A percentile compares a stretch with the other conserved stretches of the same genome.
These are phyloP conservation scores for Neurospora terricola DNA, from an alignment of 495 filamentous ascomycete genomes.

Conservation along the genomic window DNA sequence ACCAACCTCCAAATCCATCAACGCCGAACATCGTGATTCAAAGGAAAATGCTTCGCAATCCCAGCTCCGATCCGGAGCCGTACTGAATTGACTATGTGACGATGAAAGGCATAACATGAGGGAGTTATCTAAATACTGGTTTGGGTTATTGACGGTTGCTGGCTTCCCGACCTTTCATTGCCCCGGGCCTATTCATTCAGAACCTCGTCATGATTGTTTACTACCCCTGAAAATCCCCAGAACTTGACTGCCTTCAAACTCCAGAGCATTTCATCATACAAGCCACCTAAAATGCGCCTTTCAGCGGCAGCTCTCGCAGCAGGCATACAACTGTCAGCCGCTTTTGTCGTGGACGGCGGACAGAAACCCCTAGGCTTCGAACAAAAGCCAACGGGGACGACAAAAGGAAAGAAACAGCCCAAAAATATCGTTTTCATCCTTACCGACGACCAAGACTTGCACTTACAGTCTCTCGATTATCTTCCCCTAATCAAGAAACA, in stretches of 20 bases:
- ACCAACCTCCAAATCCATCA: not conserved
- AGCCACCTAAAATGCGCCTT: constrained; percentile 7
- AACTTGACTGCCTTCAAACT: not conserved
- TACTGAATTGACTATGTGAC: not conserved
- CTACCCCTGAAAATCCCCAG: not conserved
- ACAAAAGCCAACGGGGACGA: constrained; percentile 3
- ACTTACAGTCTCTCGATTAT: constrained; percentile 49
- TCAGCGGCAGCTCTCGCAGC: constrained; percentile 6
- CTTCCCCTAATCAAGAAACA: constrained; percentile 44
- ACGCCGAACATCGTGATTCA: not conserved
- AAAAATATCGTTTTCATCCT: constrained; percentile 59
- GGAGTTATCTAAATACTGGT: not conserved
- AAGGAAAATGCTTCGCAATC: not conserved
- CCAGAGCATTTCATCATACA: not conserved
- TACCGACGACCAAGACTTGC: constrained; percentile 57
- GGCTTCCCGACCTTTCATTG: not conserved
- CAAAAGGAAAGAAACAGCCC: constrained; percentile 19
- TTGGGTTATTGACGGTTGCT: not conserved
- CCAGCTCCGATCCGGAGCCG: not conserved
- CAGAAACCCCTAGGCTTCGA: constrained; percentile 1
- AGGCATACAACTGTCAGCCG: constrained; percentile 10
- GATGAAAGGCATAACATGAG: not conserved
- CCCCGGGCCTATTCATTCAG: not conserved
- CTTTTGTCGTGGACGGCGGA: not conserved
- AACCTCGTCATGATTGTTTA: not conserved